Percentiles rank a stretch among this genome's conserved stretches.
Evolutionary conservation across 169 alveolate species (phyloP).

Genomic region (Plasmodium cynomolgi): DNA sequence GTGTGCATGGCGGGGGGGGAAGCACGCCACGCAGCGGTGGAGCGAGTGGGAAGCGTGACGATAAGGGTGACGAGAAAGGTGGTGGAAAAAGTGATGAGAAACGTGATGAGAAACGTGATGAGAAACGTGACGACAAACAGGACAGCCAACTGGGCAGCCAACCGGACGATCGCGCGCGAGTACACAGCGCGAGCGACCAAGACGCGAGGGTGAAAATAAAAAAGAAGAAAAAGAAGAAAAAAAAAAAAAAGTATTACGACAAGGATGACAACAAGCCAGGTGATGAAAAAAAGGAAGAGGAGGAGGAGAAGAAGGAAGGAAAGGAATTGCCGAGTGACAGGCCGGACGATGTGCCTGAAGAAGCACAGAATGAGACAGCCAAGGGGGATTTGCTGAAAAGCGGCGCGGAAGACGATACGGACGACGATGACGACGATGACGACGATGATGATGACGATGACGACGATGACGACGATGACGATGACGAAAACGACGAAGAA

Average conservation of each 20-base stretch:
- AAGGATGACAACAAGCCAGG: conserved; percentile 1
- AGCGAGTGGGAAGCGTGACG: background rate
- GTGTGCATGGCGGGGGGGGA: background rate
- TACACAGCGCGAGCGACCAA: background rate
- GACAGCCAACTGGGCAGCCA: background rate
- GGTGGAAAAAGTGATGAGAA: no score
- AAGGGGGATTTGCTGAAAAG: background rate
- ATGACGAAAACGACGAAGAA: conserved; percentile 50
- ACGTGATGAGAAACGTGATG: background rate
- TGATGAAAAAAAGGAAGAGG: background rate
- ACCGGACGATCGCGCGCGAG: background rate
- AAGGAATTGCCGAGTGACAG: background rate
- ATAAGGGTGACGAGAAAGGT: no score
- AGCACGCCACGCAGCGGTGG: background rate
- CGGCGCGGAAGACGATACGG: background rate
- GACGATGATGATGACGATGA: conserved; percentile 48
- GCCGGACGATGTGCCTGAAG: background rate
- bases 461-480: conserved; percentile 33
- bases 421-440: conserved; percentile 12
- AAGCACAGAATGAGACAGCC: background rate
- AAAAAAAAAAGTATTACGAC: background rate
- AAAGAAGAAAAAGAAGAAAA: conserved; percentile 26
- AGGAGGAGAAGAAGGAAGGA: background rate
- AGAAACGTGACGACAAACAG: background rate
- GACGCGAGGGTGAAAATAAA: background rate